Evolutionary conservation across 441 rosid species (phyloP), one percentile per base, ranked within the genome.

Genomic region (Populus hybrid): DNA sequence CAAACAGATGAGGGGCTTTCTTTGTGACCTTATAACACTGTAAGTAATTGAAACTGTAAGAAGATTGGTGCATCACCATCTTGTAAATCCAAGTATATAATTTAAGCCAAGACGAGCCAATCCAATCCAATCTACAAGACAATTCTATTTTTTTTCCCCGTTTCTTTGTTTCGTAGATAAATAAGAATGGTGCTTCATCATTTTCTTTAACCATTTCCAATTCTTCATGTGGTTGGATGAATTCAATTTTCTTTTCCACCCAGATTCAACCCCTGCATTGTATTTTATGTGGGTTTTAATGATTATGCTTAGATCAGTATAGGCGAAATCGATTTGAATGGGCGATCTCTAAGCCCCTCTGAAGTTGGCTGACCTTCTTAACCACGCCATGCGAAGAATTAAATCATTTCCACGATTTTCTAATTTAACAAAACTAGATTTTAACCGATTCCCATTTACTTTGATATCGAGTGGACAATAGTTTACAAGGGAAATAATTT

Each of bases 51-150:
- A 74, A 82, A 74, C 72, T 76, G 83, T 75, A 76, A 81, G 71
- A 72, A 71, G 32, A 42, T 14, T 23, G 63, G 46, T 64, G 74
- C 67, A 24, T 35, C 19, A 10, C 35, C 40, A 30, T 79, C 76
- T 46, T 78, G 82, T 79, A 79, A 77, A 80, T 80, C 30, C 53
- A 71, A 61, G 38, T 79, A 75, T 79, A 68, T 74, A 46, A 61
- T 80, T 32, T 69, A 59, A 11, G 57, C 16, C 26, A 67, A 67
- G 18, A 2, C 34, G 57, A 71, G 70, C 35, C 12, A 36, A 84
- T 28, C 36, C 36, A 34, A 34, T 34, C 36, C 36, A 34, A 34
- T 34, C 36, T 6, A 34, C 36, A 34, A 80, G 68, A 46, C 70
- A 67, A 1, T 26, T 24, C 34, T 32, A 32, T 26, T n/a, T 61